Conservation (phyloP, 352 stramenopile species). For the Phytophthora melonis region DNA sequence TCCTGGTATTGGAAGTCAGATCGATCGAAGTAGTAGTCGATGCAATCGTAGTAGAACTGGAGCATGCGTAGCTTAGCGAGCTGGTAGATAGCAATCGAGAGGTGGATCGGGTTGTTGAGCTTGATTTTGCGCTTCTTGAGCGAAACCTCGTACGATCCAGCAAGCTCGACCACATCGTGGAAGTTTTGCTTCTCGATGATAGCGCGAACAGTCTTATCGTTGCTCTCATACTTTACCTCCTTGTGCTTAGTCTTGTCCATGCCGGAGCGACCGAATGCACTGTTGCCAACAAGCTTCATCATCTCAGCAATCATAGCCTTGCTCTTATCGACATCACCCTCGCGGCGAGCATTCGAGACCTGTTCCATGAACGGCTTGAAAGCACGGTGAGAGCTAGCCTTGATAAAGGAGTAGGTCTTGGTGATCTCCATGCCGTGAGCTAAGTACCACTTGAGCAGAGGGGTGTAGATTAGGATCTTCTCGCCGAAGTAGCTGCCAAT, state of each 20-base stretch:
- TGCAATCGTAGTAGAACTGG: too few species aligned
- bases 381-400: constrained; percentile 20
- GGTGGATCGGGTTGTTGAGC: not conserved
- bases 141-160: constrained; percentile 20
- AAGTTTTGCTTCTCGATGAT: constrained; percentile 22
- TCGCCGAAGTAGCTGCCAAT: constrained; percentile 52
- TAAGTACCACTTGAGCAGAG: constrained; percentile 54
- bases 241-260: constrained; percentile 33
- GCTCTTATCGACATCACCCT: constrained; percentile 33
- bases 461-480: constrained; percentile 48
- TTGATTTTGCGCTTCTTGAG: constrained; percentile 4
- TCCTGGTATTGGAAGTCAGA: too few species aligned
- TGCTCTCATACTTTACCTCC: constrained; percentile 16
- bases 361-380: constrained; percentile 32
- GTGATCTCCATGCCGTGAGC: constrained; percentile 42
- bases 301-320: constrained; percentile 31
- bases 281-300: constrained; percentile 32
- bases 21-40: too few species aligned
- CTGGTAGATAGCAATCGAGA: not conserved
- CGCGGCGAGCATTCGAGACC: constrained; percentile 34
- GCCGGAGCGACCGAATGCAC: constrained; percentile 19
- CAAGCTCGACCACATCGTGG: constrained; percentile 15
- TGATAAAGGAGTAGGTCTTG: constrained; percentile 44
- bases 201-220: constrained; percentile 6
- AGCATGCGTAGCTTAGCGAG: too few species aligned